A percentile compares a stretch with the other conserved stretches of the same genome.
Conservation (phyloP, 805 yeast species). For the Jamesozyma jinghongensis region DNA sequence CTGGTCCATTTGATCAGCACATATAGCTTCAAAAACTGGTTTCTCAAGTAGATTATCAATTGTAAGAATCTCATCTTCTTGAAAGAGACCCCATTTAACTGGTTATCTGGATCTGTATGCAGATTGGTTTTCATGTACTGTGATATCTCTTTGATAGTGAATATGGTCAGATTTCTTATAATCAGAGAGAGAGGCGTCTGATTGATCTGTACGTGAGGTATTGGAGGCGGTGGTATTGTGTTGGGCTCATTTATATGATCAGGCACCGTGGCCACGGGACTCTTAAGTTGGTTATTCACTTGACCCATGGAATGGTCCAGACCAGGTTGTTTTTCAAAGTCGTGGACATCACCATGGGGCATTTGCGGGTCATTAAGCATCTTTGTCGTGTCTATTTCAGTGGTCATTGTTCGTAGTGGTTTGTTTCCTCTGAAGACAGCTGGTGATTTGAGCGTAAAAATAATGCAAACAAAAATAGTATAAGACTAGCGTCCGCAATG, state of each 20-base stretch:
- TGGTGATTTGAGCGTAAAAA: too few species aligned
- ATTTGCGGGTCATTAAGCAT: constrained; percentile 7
- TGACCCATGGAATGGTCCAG: neutral
- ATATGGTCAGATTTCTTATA: constrained; percentile 27
- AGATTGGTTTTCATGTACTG: constrained; percentile 29
- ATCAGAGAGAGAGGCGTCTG: constrained; percentile 27
- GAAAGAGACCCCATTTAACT: constrained; percentile 17
- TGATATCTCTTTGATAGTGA: constrained; percentile 26
- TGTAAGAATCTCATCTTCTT: constrained; percentile 58
- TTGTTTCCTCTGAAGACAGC: too few species aligned
- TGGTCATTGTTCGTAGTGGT: constrained; percentile 8
- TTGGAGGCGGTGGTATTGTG: constrained; percentile 13
- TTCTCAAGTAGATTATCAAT: constrained; percentile 61
- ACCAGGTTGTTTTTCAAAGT: neutral
- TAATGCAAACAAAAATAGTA: too few species aligned
- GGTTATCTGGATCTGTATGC: constrained; percentile 9
- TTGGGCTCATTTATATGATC: neutral
- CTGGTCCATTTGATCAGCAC: constrained; percentile 85
- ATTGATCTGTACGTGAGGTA: constrained; percentile 31
- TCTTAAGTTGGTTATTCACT: constrained; percentile 3
- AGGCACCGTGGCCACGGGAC: constrained; percentile 2
- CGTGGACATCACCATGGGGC: neutral
- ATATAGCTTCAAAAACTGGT: constrained; percentile 74
- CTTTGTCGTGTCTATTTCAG: constrained; percentile 12
- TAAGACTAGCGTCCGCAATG: too few species aligned